phyloP scores from a whole-genome alignment of 2,329 filamentous ascomycete species.

The Colletotrichum lentis region DNA sequence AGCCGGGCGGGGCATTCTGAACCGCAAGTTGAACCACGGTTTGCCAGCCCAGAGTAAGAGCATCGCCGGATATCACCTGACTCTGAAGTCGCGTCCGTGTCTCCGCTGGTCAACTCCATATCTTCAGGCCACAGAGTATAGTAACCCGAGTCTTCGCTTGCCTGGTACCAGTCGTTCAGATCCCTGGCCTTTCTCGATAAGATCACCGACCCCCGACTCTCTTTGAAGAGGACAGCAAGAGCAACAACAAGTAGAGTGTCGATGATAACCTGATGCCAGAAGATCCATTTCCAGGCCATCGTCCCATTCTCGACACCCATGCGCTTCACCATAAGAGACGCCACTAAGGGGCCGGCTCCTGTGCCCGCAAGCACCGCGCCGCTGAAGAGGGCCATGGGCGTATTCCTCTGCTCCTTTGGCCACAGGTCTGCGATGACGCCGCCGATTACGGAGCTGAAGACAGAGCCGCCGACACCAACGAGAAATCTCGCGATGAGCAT shows the following conservation, averaged over 20 bases:
- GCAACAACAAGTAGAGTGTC: slow-evolving; percentile 69
- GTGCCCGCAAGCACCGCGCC: slow-evolving; percentile 80
- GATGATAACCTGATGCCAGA: slow-evolving; percentile 82
- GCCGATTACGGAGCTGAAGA: slow-evolving; percentile 90
- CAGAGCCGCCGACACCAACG: slow-evolving; percentile 77
- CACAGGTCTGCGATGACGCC: slow-evolving; percentile 90
- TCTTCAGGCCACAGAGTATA: slow-evolving; percentile 56
- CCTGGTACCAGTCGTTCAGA: slow-evolving; percentile 82
- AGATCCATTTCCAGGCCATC: slow-evolving; percentile 76
- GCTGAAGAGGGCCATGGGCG: slow-evolving; percentile 90
- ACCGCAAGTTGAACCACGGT: slow-evolving; percentile 6
- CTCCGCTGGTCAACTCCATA: slow-evolving; percentile 20
- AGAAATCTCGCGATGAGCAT: slow-evolving; percentile 81
- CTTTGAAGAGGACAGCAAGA: slow-evolving; percentile 76
- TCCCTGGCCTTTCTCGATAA: slow-evolving; percentile 76
- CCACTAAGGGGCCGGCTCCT: slow-evolving; percentile 77
- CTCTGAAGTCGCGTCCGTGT: slow-evolving; percentile 7
- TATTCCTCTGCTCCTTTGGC: slow-evolving; percentile 79
- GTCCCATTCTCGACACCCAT: slow-evolving; percentile 52
- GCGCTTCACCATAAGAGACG: slow-evolving; percentile 72
- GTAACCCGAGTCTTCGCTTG: slow-evolving; percentile 71
- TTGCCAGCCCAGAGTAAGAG: slow-evolving; percentile 21
- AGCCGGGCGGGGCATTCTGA: slow-evolving; percentile 20
- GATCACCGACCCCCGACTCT: slow-evolving; percentile 83
- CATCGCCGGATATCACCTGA: slow-evolving; percentile 22